Percentiles rank a stretch among this genome's conserved stretches.
phyloP scores from a whole-genome alignment of 306 rosid genomes.

The Begonia fuchsioides region DNA sequence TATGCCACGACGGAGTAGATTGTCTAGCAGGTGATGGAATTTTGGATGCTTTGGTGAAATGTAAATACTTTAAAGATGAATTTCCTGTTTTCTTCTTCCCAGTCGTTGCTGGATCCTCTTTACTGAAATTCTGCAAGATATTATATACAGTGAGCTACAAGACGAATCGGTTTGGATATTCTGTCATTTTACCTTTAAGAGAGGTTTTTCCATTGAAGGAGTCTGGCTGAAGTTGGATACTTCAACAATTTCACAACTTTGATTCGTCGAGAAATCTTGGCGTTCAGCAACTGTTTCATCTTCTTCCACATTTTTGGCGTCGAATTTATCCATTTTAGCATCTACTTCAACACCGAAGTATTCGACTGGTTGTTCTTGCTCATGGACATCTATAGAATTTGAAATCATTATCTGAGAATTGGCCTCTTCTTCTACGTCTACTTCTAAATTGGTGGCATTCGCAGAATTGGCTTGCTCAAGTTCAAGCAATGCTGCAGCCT shows the following conservation, averaged over 20 bases:
- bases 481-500: constrained; percentile 65
- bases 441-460: constrained; percentile 9
- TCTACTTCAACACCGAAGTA: constrained; percentile 9
- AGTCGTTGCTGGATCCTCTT: constrained; percentile 21
- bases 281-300: constrained; percentile 14
- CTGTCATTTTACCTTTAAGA: constrained; percentile 24
- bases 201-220: constrained; percentile 26
- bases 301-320: constrained; percentile 18
- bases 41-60: constrained; percentile 25
- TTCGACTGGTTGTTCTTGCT: constrained; percentile 13
- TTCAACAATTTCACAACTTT: constrained; percentile 20
- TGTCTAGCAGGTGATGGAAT: constrained; percentile 41
- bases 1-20: constrained; percentile 16
- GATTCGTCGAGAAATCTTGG: constrained; percentile 13
- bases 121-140: constrained; percentile 7
- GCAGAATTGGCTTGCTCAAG: constrained; percentile 32
- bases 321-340: constrained; percentile 14
- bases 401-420: constrained; percentile 10
- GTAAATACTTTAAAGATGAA: constrained; percentile 27
- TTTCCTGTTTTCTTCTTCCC: constrained; percentile 35
- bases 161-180: background rate
- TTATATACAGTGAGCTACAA: background rate
- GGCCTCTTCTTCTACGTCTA: constrained; percentile 7
- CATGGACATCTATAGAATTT: constrained; percentile 12
- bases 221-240: constrained; percentile 22